These are phyloP conservation scores for Circinella minor DNA, from an alignment of 371 early-diverging fungal species.

Conservation along the genomic window DNA sequence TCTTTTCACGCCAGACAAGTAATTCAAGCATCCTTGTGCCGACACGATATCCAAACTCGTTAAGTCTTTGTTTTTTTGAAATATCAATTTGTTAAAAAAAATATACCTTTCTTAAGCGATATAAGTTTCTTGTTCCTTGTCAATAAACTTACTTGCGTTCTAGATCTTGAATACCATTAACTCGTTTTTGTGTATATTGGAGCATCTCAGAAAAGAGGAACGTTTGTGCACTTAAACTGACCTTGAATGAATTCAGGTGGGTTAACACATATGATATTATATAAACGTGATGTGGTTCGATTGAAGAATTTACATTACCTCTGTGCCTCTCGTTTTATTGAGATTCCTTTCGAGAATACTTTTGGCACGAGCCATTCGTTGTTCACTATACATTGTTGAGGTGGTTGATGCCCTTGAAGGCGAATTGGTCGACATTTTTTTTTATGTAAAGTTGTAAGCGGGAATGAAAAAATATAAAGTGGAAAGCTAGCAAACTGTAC, in stretches of 20 bases:
- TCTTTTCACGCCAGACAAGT: constrained; percentile 85
- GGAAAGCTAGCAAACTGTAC: too few relatives aligned
- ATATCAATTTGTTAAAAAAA: too few relatives aligned
- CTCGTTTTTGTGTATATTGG: constrained; percentile 93
- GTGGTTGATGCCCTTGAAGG: constrained; percentile 31
- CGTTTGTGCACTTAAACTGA: constrained; percentile 84
- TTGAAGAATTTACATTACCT: constrained; percentile 46
- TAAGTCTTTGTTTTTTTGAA: constrained; percentile 57
- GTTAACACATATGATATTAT: not conserved
- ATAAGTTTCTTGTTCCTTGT: not conserved
- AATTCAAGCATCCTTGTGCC: constrained; percentile 89
- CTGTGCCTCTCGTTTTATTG: constrained; percentile 63
- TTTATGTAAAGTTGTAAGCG: too few relatives aligned
- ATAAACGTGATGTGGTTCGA: too few relatives aligned
- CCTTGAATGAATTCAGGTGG: constrained; percentile 46
- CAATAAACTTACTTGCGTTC: constrained; percentile 77
- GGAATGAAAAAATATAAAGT: too few relatives aligned
- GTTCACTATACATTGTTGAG: constrained; percentile 42
- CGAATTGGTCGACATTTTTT: constrained; percentile 15
- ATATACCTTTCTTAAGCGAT: too few relatives aligned
- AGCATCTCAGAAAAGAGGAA: constrained; percentile 95
- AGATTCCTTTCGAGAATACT: constrained; percentile 68
- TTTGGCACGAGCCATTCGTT: constrained; percentile 34
- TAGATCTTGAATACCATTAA: constrained; percentile 92
- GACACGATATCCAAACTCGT: constrained; percentile 92